These are phyloP conservation scores for Zygoascus biomembranicola DNA, from an alignment of 805 yeast species.

Conservation along the genomic window DNA sequence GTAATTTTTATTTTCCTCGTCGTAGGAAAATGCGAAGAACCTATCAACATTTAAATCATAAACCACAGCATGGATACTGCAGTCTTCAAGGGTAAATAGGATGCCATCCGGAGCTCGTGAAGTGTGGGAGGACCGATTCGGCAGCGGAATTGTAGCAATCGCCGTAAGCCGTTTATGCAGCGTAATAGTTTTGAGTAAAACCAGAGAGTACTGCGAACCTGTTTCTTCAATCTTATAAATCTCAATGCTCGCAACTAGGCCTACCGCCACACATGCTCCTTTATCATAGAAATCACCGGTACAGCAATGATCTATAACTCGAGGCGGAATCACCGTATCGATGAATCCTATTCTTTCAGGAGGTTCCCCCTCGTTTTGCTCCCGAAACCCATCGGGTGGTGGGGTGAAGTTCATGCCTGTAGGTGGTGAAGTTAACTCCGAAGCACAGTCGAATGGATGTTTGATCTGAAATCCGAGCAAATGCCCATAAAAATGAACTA, in stretches of 20 bases:
- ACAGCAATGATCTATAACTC: not conserved
- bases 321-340: slow-evolving; percentile 3
- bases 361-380: not conserved
- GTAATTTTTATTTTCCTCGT: too few relatives aligned
- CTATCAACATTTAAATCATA: not conserved
- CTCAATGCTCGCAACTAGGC: not conserved
- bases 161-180: not conserved
- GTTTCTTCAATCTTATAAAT: not conserved
- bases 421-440: too few relatives aligned
- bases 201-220: not conserved
- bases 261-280: not conserved
- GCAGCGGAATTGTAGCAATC: not conserved
- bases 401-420: too few relatives aligned
- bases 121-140: too few relatives aligned
- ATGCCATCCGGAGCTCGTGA: not conserved
- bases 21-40: too few relatives aligned
- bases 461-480: too few relatives aligned
- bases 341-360: slow-evolving; percentile 5
- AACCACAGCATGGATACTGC: not conserved
- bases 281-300: not conserved
- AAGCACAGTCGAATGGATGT: too few relatives aligned
- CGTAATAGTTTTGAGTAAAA: not conserved
- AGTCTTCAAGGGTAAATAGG: not conserved
- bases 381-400: too few relatives aligned
- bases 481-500: too few relatives aligned